These are phyloP conservation scores for Pueraria montana DNA, from an alignment of 306 rosid species.

Conservation along the genomic window DNA sequence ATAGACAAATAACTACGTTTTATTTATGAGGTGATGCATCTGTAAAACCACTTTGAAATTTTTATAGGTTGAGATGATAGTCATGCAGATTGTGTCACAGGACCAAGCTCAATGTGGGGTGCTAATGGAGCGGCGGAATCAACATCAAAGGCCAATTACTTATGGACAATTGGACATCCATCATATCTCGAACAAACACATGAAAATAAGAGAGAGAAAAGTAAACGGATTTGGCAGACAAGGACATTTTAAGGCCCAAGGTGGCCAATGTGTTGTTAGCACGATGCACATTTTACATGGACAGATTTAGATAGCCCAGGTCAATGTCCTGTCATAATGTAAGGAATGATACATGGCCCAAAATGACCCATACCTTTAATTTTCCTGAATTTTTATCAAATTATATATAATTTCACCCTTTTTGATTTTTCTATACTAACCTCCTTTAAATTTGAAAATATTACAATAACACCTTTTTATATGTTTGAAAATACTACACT, in stretches of 20 bases:
- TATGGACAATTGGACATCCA: too few species aligned
- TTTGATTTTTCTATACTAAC: too few species aligned
- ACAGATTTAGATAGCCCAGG: not conserved
- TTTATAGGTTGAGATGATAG: not conserved
- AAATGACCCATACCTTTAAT: not conserved
- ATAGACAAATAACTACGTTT: not conserved
- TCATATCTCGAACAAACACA: too few species aligned
- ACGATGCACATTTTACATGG: not conserved
- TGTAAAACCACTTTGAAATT: not conserved
- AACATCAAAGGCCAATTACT: too few species aligned
- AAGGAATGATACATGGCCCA: not conserved
- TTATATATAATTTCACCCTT: too few species aligned
- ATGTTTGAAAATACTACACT: too few species aligned
- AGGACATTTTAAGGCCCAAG: not conserved
- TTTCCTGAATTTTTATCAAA: too few species aligned
- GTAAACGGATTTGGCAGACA: too few species aligned
- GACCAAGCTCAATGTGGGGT: not conserved
- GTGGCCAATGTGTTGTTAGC: too few species aligned
- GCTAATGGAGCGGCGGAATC: not conserved
- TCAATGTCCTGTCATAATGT: not conserved
- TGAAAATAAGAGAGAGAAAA: too few species aligned
- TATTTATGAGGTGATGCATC: not conserved
- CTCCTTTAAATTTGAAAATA: too few species aligned
- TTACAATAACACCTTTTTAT: too few species aligned
- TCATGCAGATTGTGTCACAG: not conserved